These are phyloP conservation scores for Berkeleyomyces basicola DNA, from an alignment of 2,329 filamentous ascomycete species.

Conservation along the genomic window DNA sequence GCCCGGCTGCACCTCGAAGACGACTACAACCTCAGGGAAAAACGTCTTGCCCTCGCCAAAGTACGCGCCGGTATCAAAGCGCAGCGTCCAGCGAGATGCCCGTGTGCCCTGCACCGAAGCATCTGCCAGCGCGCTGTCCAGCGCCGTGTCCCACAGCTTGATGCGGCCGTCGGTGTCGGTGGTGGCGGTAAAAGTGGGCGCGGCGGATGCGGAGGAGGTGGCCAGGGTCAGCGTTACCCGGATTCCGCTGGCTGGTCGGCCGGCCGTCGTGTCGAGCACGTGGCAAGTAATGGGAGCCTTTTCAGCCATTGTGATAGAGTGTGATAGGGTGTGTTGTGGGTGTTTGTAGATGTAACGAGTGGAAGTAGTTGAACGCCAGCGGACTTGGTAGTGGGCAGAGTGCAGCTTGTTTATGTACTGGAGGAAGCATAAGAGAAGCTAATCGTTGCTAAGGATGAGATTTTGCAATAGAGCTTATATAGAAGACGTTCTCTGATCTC, in stretches of 20 bases:
- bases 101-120: background rate
- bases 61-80: constrained; percentile 57
- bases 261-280: constrained; percentile 66
- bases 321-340: background rate
- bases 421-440: no score
- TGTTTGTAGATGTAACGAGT: background rate
- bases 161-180: constrained; percentile 68
- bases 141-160: constrained; percentile 35
- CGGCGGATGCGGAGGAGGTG: constrained; percentile 20
- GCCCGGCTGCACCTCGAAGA: constrained; percentile 34
- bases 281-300: constrained; percentile 69
- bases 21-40: constrained; percentile 41
- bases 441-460: background rate
- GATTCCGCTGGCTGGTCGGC: constrained; percentile 49
- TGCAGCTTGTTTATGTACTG: no score
- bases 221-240: constrained; percentile 42
- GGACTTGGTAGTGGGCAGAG: no score
- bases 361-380: background rate
- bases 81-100: constrained; percentile 47
- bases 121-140: background rate
- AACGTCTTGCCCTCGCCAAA: constrained; percentile 48
- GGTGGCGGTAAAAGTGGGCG: constrained; percentile 38
- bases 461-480: background rate
- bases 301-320: constrained; percentile 13
- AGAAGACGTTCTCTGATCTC: background rate